Evolutionary conservation across 2,329 filamentous ascomycete genomes (phyloP).

Genomic region (Pseudopyricularia javanii): DNA sequence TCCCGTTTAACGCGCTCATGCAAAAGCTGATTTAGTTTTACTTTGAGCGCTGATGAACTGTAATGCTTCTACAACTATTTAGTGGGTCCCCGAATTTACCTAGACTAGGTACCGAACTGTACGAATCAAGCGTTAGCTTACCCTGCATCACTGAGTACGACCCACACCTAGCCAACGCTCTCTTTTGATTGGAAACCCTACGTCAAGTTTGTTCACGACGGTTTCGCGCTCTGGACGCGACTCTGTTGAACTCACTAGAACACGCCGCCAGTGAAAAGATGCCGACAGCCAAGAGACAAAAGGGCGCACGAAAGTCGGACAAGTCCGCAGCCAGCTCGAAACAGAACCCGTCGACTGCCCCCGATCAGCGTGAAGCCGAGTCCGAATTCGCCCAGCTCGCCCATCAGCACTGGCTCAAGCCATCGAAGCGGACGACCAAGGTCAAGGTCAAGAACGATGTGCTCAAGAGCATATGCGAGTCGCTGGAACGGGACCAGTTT

Average conservation of each 20-base stretch:
- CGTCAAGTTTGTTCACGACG: no score
- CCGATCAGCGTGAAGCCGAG: slow-evolving; percentile 60
- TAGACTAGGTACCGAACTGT: no score
- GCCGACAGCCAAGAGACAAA: slow-evolving; percentile 48
- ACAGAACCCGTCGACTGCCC: slow-evolving; percentile 36
- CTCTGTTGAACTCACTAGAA: slow-evolving; percentile 8
- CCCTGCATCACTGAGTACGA: no score
- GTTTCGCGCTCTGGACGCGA: slow-evolving; percentile 4
- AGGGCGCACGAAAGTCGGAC: slow-evolving; percentile 30
- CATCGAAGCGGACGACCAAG: slow-evolving; percentile 46
- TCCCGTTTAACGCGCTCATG: no score
- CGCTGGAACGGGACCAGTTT: slow-evolving; percentile 72
- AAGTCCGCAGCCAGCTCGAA: slow-evolving; percentile 25
- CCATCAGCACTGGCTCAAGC: slow-evolving; percentile 71
- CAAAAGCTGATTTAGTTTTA: no score
- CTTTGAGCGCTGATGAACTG: no score
- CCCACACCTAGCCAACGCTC: no score
- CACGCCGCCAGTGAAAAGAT: slow-evolving; percentile 19
- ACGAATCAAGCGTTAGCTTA: no score
- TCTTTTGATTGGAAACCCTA: no score
- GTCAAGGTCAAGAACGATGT: slow-evolving; percentile 72
- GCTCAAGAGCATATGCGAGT: slow-evolving; percentile 82
- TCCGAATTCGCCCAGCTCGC: slow-evolving; percentile 66
- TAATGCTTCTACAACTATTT: no score
- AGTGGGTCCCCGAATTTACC: no score